Evolutionary conservation across 2,329 filamentous ascomycete species (phyloP).

Genomic region (Beauveria australis): DNA sequence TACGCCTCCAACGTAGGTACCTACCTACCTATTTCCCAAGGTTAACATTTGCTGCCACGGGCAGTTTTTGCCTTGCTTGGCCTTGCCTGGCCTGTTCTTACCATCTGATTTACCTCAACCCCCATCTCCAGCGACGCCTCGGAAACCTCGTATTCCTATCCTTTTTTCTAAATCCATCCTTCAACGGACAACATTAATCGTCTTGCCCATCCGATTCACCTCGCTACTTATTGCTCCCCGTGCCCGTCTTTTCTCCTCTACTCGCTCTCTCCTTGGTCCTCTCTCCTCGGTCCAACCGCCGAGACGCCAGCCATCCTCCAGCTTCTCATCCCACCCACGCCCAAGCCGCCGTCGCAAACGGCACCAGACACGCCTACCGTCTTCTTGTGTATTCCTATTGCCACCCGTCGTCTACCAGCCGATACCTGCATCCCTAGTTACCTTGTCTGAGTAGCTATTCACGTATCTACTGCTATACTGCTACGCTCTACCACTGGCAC

Average conservation of each 20-base stretch:
- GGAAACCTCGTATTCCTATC: slow-evolving; percentile 1
- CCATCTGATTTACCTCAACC: no score
- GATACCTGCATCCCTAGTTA: no score
- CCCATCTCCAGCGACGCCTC: background rate
- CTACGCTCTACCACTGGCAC: background rate
- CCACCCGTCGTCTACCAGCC: background rate
- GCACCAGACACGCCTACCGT: background rate
- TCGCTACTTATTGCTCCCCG: slow-evolving; percentile 1
- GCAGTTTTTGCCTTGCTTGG: no score
- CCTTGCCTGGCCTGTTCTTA: no score
- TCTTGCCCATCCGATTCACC: background rate
- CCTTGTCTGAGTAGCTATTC: background rate
- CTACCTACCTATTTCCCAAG: no score
- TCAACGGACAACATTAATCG: background rate
- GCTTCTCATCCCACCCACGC: background rate
- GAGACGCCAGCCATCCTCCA: background rate
- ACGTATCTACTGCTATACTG: background rate
- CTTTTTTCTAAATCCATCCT: background rate
- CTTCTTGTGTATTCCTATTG: background rate
- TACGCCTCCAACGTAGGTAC: no score
- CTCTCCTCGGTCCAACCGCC: background rate
- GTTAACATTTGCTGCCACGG: no score
- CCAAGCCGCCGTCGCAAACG: background rate
- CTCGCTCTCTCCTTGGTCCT: background rate
- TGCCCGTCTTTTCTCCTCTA: background rate